phyloP scores from a whole-genome alignment of 768 basidiomycete genomes.

The Neoboletus subvelutipes region DNA sequence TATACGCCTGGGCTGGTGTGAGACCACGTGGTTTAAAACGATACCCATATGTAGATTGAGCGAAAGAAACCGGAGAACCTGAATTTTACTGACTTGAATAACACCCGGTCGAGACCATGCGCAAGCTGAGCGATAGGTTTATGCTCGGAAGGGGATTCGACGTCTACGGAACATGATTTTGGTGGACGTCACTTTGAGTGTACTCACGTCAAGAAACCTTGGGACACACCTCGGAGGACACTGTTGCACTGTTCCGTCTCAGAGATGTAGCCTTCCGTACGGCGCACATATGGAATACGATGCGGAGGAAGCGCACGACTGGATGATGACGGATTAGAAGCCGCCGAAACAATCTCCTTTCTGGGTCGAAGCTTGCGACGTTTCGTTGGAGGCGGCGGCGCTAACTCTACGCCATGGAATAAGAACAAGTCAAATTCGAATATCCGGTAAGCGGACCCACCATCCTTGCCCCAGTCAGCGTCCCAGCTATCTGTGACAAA shows the following conservation, averaged over 20 bases:
- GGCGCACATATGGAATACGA: slow-evolving; percentile 26
- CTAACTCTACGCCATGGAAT: slow-evolving; percentile 9
- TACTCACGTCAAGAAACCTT: background rate
- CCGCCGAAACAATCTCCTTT: slow-evolving; percentile 3
- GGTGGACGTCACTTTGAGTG: background rate
- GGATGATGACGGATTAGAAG: slow-evolving; percentile 2
- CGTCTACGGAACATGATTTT: slow-evolving; percentile 34
- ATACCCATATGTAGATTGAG: background rate
- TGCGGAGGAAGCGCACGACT: slow-evolving; percentile 22
- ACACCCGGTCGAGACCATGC: slow-evolving; percentile 64
- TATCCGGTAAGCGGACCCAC: slow-evolving; percentile 4
- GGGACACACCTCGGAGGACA: slow-evolving; percentile 20
- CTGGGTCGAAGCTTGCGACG: slow-evolving; percentile 4
- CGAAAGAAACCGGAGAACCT: background rate
- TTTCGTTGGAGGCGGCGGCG: slow-evolving; percentile 9
- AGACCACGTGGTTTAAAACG: background rate
- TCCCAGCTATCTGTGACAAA: slow-evolving; percentile 12
- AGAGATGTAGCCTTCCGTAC: slow-evolving; percentile 27
- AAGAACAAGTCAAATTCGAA: background rate
- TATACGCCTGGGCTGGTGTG: slow-evolving; percentile 76
- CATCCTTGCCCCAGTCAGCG: slow-evolving; percentile 24
- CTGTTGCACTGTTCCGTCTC: background rate
- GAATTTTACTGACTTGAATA: slow-evolving; percentile 63
- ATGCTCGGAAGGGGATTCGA: slow-evolving; percentile 43
- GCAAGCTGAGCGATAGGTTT: slow-evolving; percentile 61